Conservation (phyloP, 2,329 filamentous ascomycete species). For the Hortaea sp. region DNA sequence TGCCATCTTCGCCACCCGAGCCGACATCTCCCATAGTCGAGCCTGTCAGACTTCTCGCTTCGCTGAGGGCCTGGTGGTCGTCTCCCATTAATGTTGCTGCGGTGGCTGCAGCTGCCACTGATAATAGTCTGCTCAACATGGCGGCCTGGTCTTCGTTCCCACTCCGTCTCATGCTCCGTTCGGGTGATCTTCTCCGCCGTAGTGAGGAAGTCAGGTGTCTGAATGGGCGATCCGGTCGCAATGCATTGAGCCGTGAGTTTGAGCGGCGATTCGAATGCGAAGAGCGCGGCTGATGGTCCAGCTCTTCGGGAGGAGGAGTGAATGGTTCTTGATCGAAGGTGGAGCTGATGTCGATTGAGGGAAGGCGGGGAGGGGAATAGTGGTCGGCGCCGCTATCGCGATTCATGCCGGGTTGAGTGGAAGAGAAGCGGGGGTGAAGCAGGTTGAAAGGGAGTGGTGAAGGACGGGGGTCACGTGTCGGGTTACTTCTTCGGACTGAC, state of each 20-base stretch:
- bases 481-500: too few relatives aligned
- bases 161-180: slow-evolving; percentile 24
- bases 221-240: slow-evolving; percentile 25
- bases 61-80: slow-evolving; percentile 44
- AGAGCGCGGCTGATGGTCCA: slow-evolving; percentile 14
- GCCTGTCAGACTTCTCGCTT: slow-evolving; percentile 44
- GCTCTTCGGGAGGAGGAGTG: slow-evolving; percentile 10
- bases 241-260: slow-evolving; percentile 17
- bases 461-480: too few relatives aligned
- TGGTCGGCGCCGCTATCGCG: slow-evolving; percentile 11
- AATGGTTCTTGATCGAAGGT: slow-evolving; percentile 28
- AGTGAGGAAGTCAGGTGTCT: slow-evolving; percentile 36
- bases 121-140: slow-evolving; percentile 51
- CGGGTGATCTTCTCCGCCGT: slow-evolving; percentile 44
- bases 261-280: slow-evolving; percentile 19
- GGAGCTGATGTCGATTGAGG: slow-evolving; percentile 22
- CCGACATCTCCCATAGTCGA: slow-evolving; percentile 22
- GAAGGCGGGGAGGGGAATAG: slow-evolving; percentile 19
- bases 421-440: slow-evolving; percentile 17
- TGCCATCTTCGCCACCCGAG: slow-evolving; percentile 44
- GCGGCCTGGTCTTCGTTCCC: slow-evolving; percentile 52
- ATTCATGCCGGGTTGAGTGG: slow-evolving; percentile 13
- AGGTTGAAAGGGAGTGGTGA: not conserved
- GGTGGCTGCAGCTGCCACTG: slow-evolving; percentile 53
- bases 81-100: slow-evolving; percentile 56